phyloP scores from a whole-genome alignment of 305 asterid genomes.

The Fraxinus velutina region DNA sequence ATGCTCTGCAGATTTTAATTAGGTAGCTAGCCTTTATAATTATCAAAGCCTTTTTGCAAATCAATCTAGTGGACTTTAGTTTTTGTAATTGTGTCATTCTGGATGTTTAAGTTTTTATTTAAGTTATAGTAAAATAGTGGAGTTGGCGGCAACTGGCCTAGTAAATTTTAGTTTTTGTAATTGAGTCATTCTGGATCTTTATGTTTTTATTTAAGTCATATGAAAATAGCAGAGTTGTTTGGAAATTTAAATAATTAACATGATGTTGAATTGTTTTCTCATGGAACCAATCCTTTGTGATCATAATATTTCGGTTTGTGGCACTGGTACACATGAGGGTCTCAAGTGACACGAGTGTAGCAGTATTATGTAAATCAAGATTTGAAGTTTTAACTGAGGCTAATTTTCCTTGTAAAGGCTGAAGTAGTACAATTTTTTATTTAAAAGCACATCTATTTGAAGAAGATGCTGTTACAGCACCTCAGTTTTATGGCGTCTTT shows the following conservation, averaged over 20 bases:
- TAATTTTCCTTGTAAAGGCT: slow-evolving; percentile 1
- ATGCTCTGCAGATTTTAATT: background rate
- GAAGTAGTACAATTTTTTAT: background rate
- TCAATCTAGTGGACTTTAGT: background rate
- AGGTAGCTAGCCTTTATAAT: background rate
- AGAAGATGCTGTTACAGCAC: background rate
- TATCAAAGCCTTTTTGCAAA: background rate
- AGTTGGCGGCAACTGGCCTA: background rate
- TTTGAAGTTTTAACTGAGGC: background rate
- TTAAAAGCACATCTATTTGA: background rate
- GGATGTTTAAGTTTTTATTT: background rate
- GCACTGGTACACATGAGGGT: background rate
- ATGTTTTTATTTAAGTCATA: background rate
- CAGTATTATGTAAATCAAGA: background rate
- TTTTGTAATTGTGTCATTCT: background rate
- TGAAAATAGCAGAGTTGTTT: background rate
- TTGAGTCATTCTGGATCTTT: background rate
- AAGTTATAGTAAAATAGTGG: background rate
- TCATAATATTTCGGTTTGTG: background rate
- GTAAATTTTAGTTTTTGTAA: background rate
- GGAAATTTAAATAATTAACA: background rate
- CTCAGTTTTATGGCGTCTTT: slow-evolving; percentile 7
- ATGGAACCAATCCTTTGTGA: background rate
- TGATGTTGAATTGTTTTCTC: background rate
- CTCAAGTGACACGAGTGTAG: background rate